Evolutionary conservation across 352 stramenopile genomes (phyloP), one percentile per base, ranked within the genome.

Genomic region (Globisporangium canariense): DNA sequence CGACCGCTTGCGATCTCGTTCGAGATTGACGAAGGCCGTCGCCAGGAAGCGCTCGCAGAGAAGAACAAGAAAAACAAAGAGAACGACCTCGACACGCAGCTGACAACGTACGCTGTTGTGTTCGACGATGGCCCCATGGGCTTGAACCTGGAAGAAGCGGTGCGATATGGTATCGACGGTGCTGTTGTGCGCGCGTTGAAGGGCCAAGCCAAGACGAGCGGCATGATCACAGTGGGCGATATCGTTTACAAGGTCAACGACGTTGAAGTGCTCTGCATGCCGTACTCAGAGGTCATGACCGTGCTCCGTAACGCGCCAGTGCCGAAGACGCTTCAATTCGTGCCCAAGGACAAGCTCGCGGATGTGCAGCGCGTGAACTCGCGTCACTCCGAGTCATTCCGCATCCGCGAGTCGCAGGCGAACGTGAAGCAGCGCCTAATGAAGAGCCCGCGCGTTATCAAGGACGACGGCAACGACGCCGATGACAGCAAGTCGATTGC

Each of bases 201-300:
- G 64, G 86, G 86, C 13, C 86, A 94, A 69, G 86, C 86, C 32
- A 89, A 92, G 68, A 90, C 75, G 5, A 94, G 77, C 50, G 86
- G 86, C 45, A 85, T 90, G 76, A 93, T 94, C 76, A 86, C 79
- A 14, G 70, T 93, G 13, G 84, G 84, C 47, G 84, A 95, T 70
- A 95, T 93, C 60, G 84, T 93, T 53, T 95, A 89, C 73, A 93
- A 95, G 66, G 86, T 93, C 49, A 93, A 91, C 67, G 86, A 93
- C 54, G 77, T 75, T 28, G 83, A 93, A 54, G 84, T 93, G 65
- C 67, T 95, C 13, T 91, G 81, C 64, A 93, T 93, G 79, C 83
- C 83, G 49, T 95, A 95, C 71, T 63, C 73, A 16, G 79, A 95
- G 54, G 83, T 95, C n/a, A 95, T 95, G 84, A 81, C 81, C 18